Base-by-base conservation (phyloP, 768 basidiomycete species). In the Auriscalpium microsporum region DNA sequence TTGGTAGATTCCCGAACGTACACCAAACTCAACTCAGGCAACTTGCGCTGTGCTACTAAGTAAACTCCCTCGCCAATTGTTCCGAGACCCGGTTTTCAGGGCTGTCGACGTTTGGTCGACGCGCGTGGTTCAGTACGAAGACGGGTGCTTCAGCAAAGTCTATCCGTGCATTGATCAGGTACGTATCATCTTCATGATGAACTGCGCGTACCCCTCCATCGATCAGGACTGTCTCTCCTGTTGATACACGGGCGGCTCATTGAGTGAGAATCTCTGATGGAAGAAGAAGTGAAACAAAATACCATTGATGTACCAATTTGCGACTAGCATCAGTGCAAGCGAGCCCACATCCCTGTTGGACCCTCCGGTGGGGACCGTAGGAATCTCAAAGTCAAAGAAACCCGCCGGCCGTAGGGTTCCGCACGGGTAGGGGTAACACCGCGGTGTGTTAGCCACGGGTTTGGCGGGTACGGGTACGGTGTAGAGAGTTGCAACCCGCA, bases 231-330 rank as follows among this genome's bases (percentile, higher is more conserved):
- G 75, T 77, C 63, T 77, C 76, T 2, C 67, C 62, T 42, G 42
- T 34, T 47, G 28, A 23, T n/a, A 36, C 6, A 3, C 5, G 19
- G 10, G 52, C 28, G 7, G 28, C 28, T 0, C 28, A 28, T 7
- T 28, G 28, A 28, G 28, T 7, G 28, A 28, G 4, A 7, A 2
- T 28, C 28, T 28, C 28, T 7, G 5, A 3, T 4, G 28, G 4
- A 28, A 28, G 7, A 28, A 28, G 7, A 28, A 28, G 28, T 28
- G 28, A 28, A 28, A 28, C 7, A 28, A 28, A 4, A 14, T 36
- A 40, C 42, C 75, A 52, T 75, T 78, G 45, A 79, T 72, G 59
- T 71, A 79, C 69, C 73, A 73, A 55, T 79, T 78, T 8, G 71
- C 69, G 19, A 77, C 71, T 8, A 78, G 61, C 59, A 72, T 74